Evolutionary conservation across 306 rosid genomes (phyloP).

Genomic region (Malus domestica): DNA sequence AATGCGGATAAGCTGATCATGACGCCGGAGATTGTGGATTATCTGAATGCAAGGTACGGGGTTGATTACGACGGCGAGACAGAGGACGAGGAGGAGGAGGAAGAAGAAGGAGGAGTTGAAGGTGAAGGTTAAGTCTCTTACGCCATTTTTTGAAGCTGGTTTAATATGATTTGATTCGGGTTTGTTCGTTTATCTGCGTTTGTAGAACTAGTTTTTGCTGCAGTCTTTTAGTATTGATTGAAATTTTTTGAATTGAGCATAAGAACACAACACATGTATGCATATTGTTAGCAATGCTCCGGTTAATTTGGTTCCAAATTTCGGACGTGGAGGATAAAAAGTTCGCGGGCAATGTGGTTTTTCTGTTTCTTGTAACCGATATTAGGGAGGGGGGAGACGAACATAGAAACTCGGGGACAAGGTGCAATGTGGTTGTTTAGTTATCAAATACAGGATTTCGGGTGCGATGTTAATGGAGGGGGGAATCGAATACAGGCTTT

Average conservation of each 20-base stretch:
- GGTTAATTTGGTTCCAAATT: not conserved
- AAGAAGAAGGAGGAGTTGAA: conserved; percentile 29
- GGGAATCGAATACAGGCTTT: too few species aligned
- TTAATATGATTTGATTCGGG: not conserved
- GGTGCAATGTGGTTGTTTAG: not conserved
- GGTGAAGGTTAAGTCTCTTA: conserved; percentile 20
- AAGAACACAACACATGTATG: not conserved
- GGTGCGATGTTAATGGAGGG: too few species aligned
- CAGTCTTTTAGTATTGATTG: not conserved
- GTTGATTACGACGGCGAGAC: conserved; percentile 25
- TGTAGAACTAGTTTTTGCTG: not conserved
- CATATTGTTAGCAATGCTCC: not conserved
- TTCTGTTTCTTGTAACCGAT: not conserved
- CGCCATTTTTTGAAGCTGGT: not conserved
- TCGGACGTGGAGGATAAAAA: not conserved
- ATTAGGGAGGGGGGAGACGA: not conserved
- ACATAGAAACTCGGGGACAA: not conserved
- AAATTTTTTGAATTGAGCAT: not conserved
- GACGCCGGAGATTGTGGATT: conserved; percentile 63
- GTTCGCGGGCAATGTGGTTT: not conserved
- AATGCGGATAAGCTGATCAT: conserved; percentile 81
- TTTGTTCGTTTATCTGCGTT: not conserved
- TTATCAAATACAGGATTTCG: not conserved
- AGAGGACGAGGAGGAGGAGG: conserved; percentile 29
- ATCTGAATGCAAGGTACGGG: conserved; percentile 73